Evolutionary conservation across 108 stramenopile genomes (phyloP), one percentile per base, ranked within the genome.

Genomic region (Conticribra weissflogii): DNA sequence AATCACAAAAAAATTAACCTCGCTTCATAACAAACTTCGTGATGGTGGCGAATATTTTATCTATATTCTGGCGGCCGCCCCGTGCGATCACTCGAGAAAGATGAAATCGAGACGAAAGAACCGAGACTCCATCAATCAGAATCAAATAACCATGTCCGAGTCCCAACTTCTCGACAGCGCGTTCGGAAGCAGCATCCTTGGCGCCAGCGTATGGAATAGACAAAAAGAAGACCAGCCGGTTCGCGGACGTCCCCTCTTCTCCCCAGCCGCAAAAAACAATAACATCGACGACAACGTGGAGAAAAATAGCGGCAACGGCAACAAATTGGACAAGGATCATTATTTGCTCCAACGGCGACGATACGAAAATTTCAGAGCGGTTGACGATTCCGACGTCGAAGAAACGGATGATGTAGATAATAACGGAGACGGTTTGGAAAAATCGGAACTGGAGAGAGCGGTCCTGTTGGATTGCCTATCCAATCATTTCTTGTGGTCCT

Each of bases 391-490:
- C n/a, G 36, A 9, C 12, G 36, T 12, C 5, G 36, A 5, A 41
- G 36, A 41, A 41, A 41, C 31, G 2, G 24, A 64, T 41, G 34
- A 3, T 31, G 33, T 24, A 17, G 18, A 52, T 27, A 28, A 18
- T 19, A 4, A 7, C 14, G 49, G 23, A 3, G 24, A 17, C 9
- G 57, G 27, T 14, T 4, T 54, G n/a, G 52, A 33, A n/a, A 69
- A 77, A 28, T 51, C 71, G 29, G 71, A 66, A 25, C 57, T 66
- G 45, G 77, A 78, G 64, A 51, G n/a, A n/a, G 29, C 56, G 22
- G 77, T 78, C 0, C 64, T 78, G 17, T 21, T 45, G 23, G 77
- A 78, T 60, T 78, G 77, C 27, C 30, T 78, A 12, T 62, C 70
- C 17, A 72, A 50, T 24, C 70, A 78, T 31, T 71, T 78, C 32